Evolutionary conservation across 495 filamentous ascomycete genomes (phyloP).

Genomic region (Hyaloscypha bicolor): DNA sequence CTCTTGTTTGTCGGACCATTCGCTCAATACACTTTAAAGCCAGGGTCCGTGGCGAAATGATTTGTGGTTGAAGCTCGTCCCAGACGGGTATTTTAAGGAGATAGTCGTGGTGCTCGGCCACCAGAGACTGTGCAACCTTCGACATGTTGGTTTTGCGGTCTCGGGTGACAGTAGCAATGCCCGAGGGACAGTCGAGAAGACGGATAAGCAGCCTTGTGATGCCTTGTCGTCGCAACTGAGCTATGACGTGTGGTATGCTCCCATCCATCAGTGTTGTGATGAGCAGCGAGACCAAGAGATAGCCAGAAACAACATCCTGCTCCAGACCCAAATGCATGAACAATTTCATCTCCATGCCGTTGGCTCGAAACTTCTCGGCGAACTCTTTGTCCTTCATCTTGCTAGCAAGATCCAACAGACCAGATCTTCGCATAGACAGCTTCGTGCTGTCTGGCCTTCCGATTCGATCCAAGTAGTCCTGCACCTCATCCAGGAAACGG

Average conservation of each 20-base stretch:
- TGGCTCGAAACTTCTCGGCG: slow-evolving; percentile 71
- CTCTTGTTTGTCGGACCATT: slow-evolving; percentile 54
- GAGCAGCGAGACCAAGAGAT: slow-evolving; percentile 57
- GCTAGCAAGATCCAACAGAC: slow-evolving; percentile 67
- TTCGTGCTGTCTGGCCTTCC: slow-evolving; percentile 50
- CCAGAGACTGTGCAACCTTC: slow-evolving; percentile 54
- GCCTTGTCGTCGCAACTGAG: slow-evolving; percentile 51
- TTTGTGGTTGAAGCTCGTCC: slow-evolving; percentile 50
- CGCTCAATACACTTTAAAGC: slow-evolving; percentile 66
- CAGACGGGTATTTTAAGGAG: slow-evolving; percentile 57
- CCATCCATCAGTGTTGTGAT: slow-evolving; percentile 56
- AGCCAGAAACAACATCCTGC: slow-evolving; percentile 58
- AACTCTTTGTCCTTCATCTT: slow-evolving; percentile 69
- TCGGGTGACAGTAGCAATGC: slow-evolving; percentile 57
- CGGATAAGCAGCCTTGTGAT: slow-evolving; percentile 51
- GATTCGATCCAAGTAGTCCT: slow-evolving; percentile 84
- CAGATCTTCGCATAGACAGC: slow-evolving; percentile 47
- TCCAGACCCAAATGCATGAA: slow-evolving; percentile 57
- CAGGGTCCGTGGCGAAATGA: slow-evolving; percentile 63
- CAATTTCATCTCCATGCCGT: slow-evolving; percentile 69
- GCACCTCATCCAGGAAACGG: slow-evolving; percentile 77
- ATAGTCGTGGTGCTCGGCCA: slow-evolving; percentile 53
- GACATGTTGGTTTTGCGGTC: slow-evolving; percentile 72
- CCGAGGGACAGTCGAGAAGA: slow-evolving; percentile 52
- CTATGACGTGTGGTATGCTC: slow-evolving; percentile 48